Percentiles rank a stretch among this genome's conserved stretches.
Conservation (phyloP, 2,329 filamentous ascomycete species). For the Phyllosticta citrichinensis region DNA sequence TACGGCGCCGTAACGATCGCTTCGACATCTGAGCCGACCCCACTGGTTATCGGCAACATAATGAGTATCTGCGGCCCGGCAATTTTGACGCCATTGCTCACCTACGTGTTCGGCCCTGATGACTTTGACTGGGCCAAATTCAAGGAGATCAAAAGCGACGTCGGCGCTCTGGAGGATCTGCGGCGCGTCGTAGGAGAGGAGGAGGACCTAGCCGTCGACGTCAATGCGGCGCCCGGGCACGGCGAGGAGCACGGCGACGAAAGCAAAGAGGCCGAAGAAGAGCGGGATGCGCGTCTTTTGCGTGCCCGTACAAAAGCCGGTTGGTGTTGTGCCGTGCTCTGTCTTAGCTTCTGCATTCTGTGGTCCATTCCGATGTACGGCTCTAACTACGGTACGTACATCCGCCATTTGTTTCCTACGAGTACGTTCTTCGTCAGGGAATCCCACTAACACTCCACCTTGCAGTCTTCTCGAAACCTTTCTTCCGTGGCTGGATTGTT, state of each 20-base stretch:
- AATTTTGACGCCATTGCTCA: slow-evolving; percentile 25
- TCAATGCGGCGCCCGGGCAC: not conserved
- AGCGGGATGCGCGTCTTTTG: not conserved
- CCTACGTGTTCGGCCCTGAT: slow-evolving; percentile 32
- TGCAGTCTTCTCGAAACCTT: slow-evolving; percentile 5
- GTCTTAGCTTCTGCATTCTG: slow-evolving; percentile 22
- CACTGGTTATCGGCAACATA: slow-evolving; percentile 16
- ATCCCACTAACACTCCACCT: not conserved
- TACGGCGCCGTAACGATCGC: slow-evolving; percentile 24
- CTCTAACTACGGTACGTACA: slow-evolving; percentile 33
- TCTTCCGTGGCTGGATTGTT: slow-evolving; percentile 11
- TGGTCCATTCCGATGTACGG: slow-evolving; percentile 49
- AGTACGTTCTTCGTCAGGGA: too few relatives aligned
- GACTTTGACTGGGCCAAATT: slow-evolving; percentile 34
- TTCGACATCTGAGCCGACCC: slow-evolving; percentile 17
- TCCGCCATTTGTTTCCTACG: not conserved
- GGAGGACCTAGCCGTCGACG: too few relatives aligned
- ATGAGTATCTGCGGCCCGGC: slow-evolving; percentile 7
- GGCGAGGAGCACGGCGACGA: not conserved
- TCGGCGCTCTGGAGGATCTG: slow-evolving; percentile 4
- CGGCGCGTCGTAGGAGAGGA: not conserved
- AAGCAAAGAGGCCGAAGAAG: not conserved
- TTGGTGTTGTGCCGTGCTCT: slow-evolving; percentile 2
- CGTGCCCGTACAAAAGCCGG: slow-evolving; percentile 3
- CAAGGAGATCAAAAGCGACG: slow-evolving; percentile 11